Evolutionary conservation across 2,329 filamentous ascomycete species (phyloP), one percentile per base, ranked within the genome.

Genomic region (Aspergillus sp.): DNA sequence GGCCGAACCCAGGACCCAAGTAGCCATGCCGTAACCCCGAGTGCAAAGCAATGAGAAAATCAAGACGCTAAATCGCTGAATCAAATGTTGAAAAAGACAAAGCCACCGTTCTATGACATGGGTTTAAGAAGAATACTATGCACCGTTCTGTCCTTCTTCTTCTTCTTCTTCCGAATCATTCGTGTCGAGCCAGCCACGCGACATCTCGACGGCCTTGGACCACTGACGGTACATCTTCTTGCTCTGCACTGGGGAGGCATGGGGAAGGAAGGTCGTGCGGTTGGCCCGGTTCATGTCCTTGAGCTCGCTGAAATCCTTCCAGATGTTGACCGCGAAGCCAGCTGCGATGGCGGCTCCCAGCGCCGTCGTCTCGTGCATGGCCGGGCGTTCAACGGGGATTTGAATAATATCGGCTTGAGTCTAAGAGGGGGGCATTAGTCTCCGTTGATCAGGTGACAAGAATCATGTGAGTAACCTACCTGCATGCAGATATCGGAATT

Each of bases 401-500:
- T 88, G 87, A 68, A 90, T 91, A 54, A 97, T 85, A 78, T 96
- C 89, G 64, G 92, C 89, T 83, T 97, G 92, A 5, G 90, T 92
- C 83, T 89, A 13, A 36, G 10, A 36, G 10, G 64, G 54, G 36
- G 32, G 49, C 21, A 25, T 68, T 68, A 69, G 55, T 54, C 45
- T 59, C 57, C 43, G 43, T 43, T 50, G 17, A 15, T n/a, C 21
- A 21, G 12, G 25, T 7, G 28, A 49, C 36, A n/a, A 38, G 50
- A 13, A 58, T 30, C 39, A 38, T 17, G 41, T n/a, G 47, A 41
- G 49, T 25, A 57, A 74, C 80, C 58, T 72, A 84, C 82, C 78
- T 90, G 92, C 92, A 97, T 97, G 78, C 89, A 92, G 58, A 96
- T 83, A 72, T 93, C 89, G 10, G 91, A 94, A 77, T 91, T 94